These are phyloP conservation scores for Rosa chinensis DNA, from an alignment of 306 rosid species.

Conservation along the genomic window DNA sequence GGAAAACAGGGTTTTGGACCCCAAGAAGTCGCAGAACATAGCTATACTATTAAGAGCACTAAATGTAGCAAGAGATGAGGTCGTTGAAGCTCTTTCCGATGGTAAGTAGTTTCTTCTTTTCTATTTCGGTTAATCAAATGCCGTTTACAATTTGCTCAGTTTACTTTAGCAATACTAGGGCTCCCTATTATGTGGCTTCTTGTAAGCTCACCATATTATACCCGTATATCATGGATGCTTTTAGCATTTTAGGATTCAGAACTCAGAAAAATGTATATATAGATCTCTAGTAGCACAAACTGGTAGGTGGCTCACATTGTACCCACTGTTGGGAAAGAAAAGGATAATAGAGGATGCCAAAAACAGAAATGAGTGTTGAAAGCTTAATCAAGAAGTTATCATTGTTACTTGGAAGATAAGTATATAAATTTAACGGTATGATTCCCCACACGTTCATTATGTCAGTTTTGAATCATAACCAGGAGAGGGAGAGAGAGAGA, in stretches of 20 bases:
- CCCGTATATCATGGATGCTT: background rate
- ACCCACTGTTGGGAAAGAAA: conserved; percentile 11
- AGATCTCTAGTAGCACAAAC: conserved; percentile 17
- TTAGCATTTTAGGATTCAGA: background rate
- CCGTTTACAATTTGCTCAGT: conserved; percentile 19
- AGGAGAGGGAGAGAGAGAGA: too few relatives aligned
- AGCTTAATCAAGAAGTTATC: conserved; percentile 33
- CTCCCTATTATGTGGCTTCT: background rate
- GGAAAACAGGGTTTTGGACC: conserved; percentile 85
- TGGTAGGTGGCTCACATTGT: conserved; percentile 11
- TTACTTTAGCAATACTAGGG: conserved; percentile 7
- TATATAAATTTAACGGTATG: conserved; percentile 25
- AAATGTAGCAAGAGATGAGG: conserved; percentile 93
- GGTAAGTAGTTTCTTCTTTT: conserved; percentile 49
- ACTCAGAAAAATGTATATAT: background rate
- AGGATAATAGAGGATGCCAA: conserved; percentile 12
- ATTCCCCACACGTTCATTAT: conserved; percentile 37
- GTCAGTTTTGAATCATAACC: conserved; percentile 26
- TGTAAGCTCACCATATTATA: background rate
- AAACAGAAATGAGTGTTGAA: conserved; percentile 19
- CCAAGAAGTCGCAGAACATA: conserved; percentile 95
- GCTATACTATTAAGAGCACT: conserved; percentile 91
- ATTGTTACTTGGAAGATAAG: conserved; percentile 29
- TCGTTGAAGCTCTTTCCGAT: conserved; percentile 85
- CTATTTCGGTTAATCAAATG: conserved; percentile 10